phyloP scores from a whole-genome alignment of 129 eudicot genomes.

The Mikania micrantha region DNA sequence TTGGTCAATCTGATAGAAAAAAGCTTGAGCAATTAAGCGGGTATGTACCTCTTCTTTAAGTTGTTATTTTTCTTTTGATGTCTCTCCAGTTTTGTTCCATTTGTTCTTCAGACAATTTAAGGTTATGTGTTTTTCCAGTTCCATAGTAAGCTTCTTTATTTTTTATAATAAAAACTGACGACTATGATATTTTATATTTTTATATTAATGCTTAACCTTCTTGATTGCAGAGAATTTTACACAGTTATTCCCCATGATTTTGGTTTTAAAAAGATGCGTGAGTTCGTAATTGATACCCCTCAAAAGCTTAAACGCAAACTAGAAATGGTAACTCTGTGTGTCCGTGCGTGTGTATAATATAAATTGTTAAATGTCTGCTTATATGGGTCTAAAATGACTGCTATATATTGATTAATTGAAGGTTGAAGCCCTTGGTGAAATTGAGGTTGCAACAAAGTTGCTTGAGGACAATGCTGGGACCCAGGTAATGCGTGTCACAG shows the following conservation, averaged over 20 bases:
- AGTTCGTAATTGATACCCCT: slow-evolving; percentile 90
- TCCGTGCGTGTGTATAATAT: background rate
- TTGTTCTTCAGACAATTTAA: background rate
- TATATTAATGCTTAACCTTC: background rate
- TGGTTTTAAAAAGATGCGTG: slow-evolving; percentile 92
- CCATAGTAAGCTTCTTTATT: background rate
- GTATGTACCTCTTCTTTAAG: slow-evolving; percentile 29
- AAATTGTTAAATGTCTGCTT: background rate
- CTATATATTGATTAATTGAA: slow-evolving; percentile 20
- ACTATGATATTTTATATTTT: background rate
- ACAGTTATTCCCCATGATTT: slow-evolving; percentile 95
- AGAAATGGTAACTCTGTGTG: slow-evolving; percentile 64
- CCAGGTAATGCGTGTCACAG: slow-evolving; percentile 49
- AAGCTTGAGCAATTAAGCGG: slow-evolving; percentile 86
- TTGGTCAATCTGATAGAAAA: slow-evolving; percentile 53
- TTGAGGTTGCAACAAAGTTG: slow-evolving; percentile 92
- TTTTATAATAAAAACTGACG: background rate
- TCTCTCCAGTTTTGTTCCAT: background rate
- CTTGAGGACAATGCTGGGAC: slow-evolving; percentile 52
- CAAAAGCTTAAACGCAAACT: slow-evolving; percentile 80
- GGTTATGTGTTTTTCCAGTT: background rate
- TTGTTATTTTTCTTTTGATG: background rate
- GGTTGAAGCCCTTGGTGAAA: slow-evolving; percentile 98
- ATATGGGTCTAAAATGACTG: background rate
- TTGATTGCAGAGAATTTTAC: slow-evolving; percentile 81